Conservation (phyloP, 2,329 filamentous ascomycete species). For the Leptographium flavum region DNA sequence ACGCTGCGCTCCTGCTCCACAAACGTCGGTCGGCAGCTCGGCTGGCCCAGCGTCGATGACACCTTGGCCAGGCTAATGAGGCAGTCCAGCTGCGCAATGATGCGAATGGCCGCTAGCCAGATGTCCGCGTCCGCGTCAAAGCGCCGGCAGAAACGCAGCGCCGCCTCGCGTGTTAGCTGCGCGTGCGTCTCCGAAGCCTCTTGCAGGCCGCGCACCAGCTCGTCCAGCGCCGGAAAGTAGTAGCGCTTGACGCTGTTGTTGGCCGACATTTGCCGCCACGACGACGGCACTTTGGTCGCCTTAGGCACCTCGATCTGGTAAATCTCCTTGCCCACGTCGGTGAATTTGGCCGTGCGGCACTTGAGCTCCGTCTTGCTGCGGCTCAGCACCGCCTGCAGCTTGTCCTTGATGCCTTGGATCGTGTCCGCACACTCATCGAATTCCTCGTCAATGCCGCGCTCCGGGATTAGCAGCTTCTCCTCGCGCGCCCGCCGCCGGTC, state of each 20-base stretch:
- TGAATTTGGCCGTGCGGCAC: conserved; percentile 58
- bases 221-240: conserved; percentile 74
- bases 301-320: conserved; percentile 92
- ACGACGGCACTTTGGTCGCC: conserved; percentile 66
- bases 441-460: conserved; percentile 76
- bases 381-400: conserved; percentile 58
- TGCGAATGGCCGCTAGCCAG: conserved; percentile 82
- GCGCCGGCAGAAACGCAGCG: conserved; percentile 65
- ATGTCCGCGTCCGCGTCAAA: conserved; percentile 77
- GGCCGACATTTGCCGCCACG: conserved; percentile 93
- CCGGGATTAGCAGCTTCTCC: conserved; percentile 70
- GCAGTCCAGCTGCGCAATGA: conserved; percentile 87
- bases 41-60: conserved; percentile 68
- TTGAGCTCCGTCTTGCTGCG: conserved; percentile 60
- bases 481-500: conserved; percentile 68
- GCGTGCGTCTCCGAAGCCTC: conserved; percentile 89
- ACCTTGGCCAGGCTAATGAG: conserved; percentile 85
- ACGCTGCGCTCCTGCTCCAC: conserved; percentile 72
- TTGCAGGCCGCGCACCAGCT: conserved; percentile 73
- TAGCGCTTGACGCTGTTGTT: conserved; percentile 84
- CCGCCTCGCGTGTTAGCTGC: conserved; percentile 79
- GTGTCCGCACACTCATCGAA: conserved; percentile 72
- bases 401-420: conserved; percentile 60
- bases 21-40: conserved; percentile 80
- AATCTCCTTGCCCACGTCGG: conserved; percentile 89